A percentile compares a stretch with the other conserved stretches of the same genome.
Conservation (phyloP, 2,329 filamentous ascomycete genomes). For the Colletotrichum plurivorum region DNA sequence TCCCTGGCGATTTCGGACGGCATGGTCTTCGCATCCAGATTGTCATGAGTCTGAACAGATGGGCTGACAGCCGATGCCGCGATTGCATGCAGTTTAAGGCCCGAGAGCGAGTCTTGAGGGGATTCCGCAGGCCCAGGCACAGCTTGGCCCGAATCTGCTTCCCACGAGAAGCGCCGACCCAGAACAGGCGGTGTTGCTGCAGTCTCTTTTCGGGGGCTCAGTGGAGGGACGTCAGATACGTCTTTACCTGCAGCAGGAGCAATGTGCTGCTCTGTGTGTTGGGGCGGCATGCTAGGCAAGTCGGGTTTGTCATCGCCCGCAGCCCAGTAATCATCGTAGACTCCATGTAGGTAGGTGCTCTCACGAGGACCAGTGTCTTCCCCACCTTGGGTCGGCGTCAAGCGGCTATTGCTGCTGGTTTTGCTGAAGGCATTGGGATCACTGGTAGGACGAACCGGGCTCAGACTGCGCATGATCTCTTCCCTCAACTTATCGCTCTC, state of each 20-base stretch:
- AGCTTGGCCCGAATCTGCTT: conserved; percentile 48
- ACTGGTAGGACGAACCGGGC: conserved; percentile 57
- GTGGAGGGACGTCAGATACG: conserved; percentile 28
- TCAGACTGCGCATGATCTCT: conserved; percentile 81
- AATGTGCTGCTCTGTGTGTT: conserved; percentile 7
- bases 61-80: background rate
- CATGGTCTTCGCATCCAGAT: background rate
- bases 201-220: conserved; percentile 40
- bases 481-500: conserved; percentile 81
- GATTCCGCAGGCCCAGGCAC: conserved; percentile 13
- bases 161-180: conserved; percentile 59
- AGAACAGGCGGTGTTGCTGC: conserved; percentile 12
- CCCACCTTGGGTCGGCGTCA: background rate
- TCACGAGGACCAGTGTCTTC: conserved; percentile 55
- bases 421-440: conserved; percentile 30
- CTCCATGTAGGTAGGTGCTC: conserved; percentile 74
- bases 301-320: conserved; percentile 58
- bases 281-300: conserved; percentile 13
- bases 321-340: conserved; percentile 79
- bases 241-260: conserved; percentile 12
- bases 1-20: conserved; percentile 10
- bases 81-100: background rate
- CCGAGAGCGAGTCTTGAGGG: conserved; percentile 9
- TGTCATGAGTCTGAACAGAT: background rate
- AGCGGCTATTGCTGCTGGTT: conserved; percentile 1